Evolutionary conservation across 768 basidiomycete genomes (phyloP), one percentile per base, ranked within the genome.

Genomic region (Auricularia cornea): DNA sequence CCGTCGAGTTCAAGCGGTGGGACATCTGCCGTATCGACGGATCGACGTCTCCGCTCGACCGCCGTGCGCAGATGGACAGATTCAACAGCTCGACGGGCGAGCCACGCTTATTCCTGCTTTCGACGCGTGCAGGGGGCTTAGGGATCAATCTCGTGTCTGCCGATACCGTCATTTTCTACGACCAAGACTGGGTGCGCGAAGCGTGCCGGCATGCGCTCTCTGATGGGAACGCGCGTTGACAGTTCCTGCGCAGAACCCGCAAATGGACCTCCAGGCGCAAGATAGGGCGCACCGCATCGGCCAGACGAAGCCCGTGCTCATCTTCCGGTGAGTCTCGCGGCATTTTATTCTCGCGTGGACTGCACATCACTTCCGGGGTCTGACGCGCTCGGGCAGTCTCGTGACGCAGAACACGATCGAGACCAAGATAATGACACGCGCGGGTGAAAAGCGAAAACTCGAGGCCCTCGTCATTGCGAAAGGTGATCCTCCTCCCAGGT

Each of bases 221-320:
- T 48, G 6, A 20, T 33, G 26, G n/a, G 0, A 32, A 52, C 11
- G 44, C 30, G 23, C 3, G 56, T 65, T 69, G 31, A 69, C 72
- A 29, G 66, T 64, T 41, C 65, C 69, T 59, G 69, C 30, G 11
- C 63, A 92, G 90, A 93, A 92, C 69, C 94, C 95, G 0, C 95
- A 97, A 77, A 94, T 95, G 87, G 96, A 99, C 67, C 79, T 91
- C 2, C 96, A 99, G 76, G 96, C 96, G 0, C 92, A 94, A 72
- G 96, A 97, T 68, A 83, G 96, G 38, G 94, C 94, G 0, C 96
- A 99, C 74, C 85, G 97, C 12, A 98, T 99, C 59, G 96, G 96
- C 1, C 96, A 98, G 76, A 97, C 85, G 31, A 87, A 80, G 67
- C 93, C 94, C 1, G 94, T 97, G 60, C 79, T 97, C 52, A 86